Conservation (phyloP, 441 rosid species). For the Geranium incanum region DNA sequence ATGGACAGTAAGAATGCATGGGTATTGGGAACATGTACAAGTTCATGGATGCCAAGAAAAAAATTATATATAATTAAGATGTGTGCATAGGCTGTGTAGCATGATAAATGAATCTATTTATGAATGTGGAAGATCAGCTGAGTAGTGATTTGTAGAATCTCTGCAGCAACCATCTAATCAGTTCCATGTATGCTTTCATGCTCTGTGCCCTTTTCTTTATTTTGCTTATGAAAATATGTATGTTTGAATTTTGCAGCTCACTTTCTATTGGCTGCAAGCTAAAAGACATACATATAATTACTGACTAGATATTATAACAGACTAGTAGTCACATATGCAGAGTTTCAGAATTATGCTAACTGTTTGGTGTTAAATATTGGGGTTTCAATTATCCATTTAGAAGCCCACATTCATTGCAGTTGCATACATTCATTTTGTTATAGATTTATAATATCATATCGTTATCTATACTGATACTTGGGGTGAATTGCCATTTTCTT, state of each 20-base stretch:
- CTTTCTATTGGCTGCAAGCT: background rate
- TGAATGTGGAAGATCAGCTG: background rate
- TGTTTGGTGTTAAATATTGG: background rate
- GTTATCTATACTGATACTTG: background rate
- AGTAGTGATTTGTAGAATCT: background rate
- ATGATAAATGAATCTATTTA: background rate
- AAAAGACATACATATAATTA: background rate
- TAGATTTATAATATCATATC: background rate
- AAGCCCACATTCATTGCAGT: background rate
- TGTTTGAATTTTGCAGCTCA: background rate
- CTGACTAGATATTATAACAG: background rate
- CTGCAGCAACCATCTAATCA: background rate
- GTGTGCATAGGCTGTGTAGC: too few species aligned
- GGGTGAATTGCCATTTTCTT: constrained; percentile 20
- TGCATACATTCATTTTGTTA: background rate
- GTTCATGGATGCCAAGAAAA: constrained; percentile 5
- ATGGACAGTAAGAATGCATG: background rate
- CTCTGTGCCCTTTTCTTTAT: background rate
- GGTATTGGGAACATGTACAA: background rate
- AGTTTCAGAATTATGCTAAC: background rate
- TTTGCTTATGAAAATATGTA: background rate
- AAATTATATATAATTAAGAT: background rate
- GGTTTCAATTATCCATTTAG: background rate
- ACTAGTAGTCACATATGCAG: background rate
- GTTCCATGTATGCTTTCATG: background rate